Percentiles rank a stretch among this genome's conserved stretches.
These are phyloP conservation scores for Tricladium varicosporioides DNA, from an alignment of 2,329 filamentous ascomycete species.

Conservation along the genomic window DNA sequence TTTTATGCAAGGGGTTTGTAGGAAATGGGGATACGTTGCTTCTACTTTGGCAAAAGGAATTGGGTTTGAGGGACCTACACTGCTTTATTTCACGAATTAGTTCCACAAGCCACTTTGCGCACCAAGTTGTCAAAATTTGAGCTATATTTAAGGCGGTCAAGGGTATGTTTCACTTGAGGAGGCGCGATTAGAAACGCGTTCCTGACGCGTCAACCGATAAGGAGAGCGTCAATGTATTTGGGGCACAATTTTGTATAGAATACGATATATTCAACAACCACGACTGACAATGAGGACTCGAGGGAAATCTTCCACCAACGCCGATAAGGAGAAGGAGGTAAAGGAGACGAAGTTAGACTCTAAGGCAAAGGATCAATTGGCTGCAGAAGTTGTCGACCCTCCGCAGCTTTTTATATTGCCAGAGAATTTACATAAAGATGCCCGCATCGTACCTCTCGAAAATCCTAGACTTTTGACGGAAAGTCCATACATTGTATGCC, in stretches of 20 bases:
- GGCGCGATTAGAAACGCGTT: neutral
- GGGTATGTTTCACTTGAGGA: neutral
- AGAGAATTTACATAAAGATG: constrained; percentile 48
- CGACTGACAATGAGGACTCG: constrained; percentile 29
- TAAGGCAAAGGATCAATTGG: constrained; percentile 31
- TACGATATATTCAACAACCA: neutral
- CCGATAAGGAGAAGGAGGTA: constrained; percentile 13
- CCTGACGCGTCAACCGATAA: neutral
- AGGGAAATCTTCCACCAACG: constrained; percentile 26
- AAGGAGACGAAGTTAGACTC: constrained; percentile 27
- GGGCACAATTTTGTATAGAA: neutral
- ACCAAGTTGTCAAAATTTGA: neutral
- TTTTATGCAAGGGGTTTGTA: neutral
- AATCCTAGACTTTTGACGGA: constrained; percentile 56
- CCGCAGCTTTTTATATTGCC: constrained; percentile 62
- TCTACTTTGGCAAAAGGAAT: neutral
- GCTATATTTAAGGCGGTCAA: neutral
- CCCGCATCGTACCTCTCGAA: constrained; percentile 58
- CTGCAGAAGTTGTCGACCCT: constrained; percentile 38
- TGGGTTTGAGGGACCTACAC: neutral
- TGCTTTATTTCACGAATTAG: neutral
- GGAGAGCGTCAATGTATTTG: no score
- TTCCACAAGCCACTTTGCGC: neutral
- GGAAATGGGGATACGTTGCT: neutral
- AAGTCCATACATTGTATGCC: constrained; percentile 61